phyloP scores from a whole-genome alignment of 176 grass and related monocot species.

The Paspalum vaginatum region DNA sequence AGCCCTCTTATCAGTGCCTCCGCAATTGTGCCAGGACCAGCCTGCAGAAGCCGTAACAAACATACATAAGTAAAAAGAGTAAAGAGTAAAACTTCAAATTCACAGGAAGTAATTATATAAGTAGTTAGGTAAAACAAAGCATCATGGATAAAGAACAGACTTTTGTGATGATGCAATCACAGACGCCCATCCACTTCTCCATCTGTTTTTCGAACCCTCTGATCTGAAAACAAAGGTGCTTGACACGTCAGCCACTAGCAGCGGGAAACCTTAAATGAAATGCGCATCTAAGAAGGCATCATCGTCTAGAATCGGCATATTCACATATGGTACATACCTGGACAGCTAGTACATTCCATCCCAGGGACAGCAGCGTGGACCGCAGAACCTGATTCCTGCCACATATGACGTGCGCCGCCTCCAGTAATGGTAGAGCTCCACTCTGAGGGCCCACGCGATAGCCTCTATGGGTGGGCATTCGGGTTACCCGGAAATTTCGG shows the following conservation, averaged over 20 bases:
- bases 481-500: too few species aligned
- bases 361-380: constrained; percentile 44
- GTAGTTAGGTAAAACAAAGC: background rate
- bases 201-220: constrained; percentile 86
- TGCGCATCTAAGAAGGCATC: constrained; percentile 39
- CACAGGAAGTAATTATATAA: background rate
- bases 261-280: background rate
- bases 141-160: constrained; percentile 6
- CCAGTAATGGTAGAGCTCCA: constrained; percentile 57
- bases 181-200: constrained; percentile 89
- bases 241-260: background rate
- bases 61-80: constrained; percentile 3
- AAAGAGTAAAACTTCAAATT: background rate
- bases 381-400: constrained; percentile 65
- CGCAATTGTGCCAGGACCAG: constrained; percentile 91
- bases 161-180: constrained; percentile 94
- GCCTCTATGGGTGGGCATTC: too few species aligned
- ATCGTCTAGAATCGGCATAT: constrained; percentile 15
- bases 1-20: constrained; percentile 83
- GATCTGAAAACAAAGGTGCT: constrained; percentile 46
- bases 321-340: constrained; percentile 50
- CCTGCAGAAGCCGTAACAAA: constrained; percentile 40
- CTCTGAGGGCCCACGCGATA: constrained; percentile 62
- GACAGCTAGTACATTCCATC: constrained; percentile 74
- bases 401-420: constrained; percentile 53